These are phyloP conservation scores for Fusarium falciforme DNA, from an alignment of 2,329 filamentous ascomycete genomes.

Conservation along the genomic window DNA sequence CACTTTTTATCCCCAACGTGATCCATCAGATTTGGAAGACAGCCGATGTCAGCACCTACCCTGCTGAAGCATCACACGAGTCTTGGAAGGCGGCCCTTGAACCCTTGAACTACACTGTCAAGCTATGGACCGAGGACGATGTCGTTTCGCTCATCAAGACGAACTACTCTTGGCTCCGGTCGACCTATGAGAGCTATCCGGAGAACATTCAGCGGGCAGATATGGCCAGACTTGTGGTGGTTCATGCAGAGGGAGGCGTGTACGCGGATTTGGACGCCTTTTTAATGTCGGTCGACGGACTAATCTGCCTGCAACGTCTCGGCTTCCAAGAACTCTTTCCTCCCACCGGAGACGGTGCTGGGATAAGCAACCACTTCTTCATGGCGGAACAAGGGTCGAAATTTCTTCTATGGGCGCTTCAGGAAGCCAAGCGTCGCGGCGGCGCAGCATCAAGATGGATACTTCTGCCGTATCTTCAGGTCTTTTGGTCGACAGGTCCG, in stretches of 20 bases:
- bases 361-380: constrained; percentile 12
- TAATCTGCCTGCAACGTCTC: neutral
- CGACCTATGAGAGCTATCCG: neutral
- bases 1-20: neutral
- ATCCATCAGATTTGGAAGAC: constrained; percentile 14
- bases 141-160: neutral
- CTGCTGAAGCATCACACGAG: neutral
- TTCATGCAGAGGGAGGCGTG: neutral
- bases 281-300: neutral
- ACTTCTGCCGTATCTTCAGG: neutral
- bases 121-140: neutral
- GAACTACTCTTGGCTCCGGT: neutral
- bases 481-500: constrained; percentile 8
- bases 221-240: neutral
- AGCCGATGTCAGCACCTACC: neutral
- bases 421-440: neutral
- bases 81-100: neutral
- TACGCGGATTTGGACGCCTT: constrained; percentile 7
- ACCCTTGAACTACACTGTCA: neutral
- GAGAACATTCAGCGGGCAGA: neutral
- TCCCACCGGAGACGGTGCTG: neutral
- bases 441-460: neutral
- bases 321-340: neutral
- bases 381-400: neutral
- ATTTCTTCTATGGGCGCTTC: constrained; percentile 1